phyloP scores from a whole-genome alignment of 371 early-diverging fungal species.

The Circinella umbellata region DNA sequence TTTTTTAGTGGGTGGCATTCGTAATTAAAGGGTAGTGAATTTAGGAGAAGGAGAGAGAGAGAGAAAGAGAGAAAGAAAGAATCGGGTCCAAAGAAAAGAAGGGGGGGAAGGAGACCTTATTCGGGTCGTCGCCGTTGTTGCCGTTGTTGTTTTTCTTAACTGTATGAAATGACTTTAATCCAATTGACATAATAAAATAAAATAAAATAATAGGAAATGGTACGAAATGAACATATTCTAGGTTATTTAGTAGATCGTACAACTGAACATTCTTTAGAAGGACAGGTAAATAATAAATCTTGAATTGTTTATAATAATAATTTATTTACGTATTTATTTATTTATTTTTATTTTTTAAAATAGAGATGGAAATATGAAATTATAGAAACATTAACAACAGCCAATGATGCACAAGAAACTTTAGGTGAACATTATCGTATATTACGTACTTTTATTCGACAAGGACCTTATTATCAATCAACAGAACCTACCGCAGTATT shows the following conservation, averaged over 20 bases:
- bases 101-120: neutral
- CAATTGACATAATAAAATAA: neutral
- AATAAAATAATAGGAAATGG: slow-evolving; percentile 28
- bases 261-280: slow-evolving; percentile 38
- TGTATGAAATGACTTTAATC: neutral
- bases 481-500: slow-evolving; percentile 40
- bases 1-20: too few relatives aligned
- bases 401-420: slow-evolving; percentile 26
- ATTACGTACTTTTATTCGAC: slow-evolving; percentile 39
- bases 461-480: slow-evolving; percentile 45
- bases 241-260: slow-evolving; percentile 52
- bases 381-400: slow-evolving; percentile 31
- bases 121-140: too few relatives aligned
- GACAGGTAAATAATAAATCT: slow-evolving; percentile 33
- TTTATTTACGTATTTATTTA: neutral
- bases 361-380: slow-evolving; percentile 56
- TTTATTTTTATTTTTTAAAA: neutral
- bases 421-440: slow-evolving; percentile 34
- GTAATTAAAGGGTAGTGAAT: too few relatives aligned
- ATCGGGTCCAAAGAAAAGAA: neutral
- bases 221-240: slow-evolving; percentile 41
- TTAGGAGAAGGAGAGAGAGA: too few relatives aligned
- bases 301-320: neutral
- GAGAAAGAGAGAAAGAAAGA: too few relatives aligned
- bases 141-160: neutral